Evolutionary conservation across 2,329 filamentous ascomycete species (phyloP), one percentile per base, ranked within the genome.

Genomic region (Ciborinia camelliae): DNA sequence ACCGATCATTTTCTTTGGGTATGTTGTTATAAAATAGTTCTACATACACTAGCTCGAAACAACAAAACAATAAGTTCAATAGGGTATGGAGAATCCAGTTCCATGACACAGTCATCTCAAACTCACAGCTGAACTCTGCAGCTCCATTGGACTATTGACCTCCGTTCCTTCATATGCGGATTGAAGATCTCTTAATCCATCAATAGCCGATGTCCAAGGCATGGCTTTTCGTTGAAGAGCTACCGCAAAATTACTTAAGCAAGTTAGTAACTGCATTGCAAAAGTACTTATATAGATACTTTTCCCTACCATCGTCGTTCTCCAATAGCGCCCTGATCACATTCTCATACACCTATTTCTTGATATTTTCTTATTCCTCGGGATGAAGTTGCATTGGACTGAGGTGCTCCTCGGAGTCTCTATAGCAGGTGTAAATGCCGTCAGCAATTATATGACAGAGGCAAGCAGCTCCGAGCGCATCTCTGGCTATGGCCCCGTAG

Each of bases 391-490:
- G 30, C 54, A 45, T 30, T 58, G 28, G 54, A 35, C 26, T 8
- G 20, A 45, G 30, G 9, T 58, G 5, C 39, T 58, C 12, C 39
- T 58, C 30, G 54, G 54, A 58, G 54, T 43, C 30, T 58, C 54
- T 30, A 45, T 58, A 15, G 39, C 39, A 9, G 28, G 54, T 4
- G 39, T 23, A 5, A n/a, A 58, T 32, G 54, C 54, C 18, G 39
- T 45, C 28, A 45, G 39, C 14, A 58, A 58, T 39, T 58, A 45
- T 28, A 58, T 58, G 54, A 45, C 18, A 23, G 54, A 58, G 39
- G 54, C 54, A 12, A 45, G 14, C 20, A 58, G 35, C 20, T 58
- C 54, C 20, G 39, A 58, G 39, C 54, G 54, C 8, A 58, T 45
- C 12, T 58, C 39, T 23, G 54, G 54, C 5, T 58, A 58, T 35